Base-by-base conservation (phyloP, 176 grass and related monocot genomes). In the Areca catechu region DNA sequence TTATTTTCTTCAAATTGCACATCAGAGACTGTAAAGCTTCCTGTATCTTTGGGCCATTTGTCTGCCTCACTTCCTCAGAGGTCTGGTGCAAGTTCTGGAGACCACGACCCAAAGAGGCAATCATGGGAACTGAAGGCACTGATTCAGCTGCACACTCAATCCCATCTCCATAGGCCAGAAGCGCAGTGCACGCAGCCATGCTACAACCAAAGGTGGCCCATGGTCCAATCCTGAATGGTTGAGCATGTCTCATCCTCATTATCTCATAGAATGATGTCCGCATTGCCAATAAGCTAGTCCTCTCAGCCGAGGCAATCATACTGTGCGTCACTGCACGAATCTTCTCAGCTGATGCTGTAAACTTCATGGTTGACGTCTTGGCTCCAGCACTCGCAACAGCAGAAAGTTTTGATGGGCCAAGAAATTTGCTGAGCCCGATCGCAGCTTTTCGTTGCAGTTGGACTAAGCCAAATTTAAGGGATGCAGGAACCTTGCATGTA, bases 181-280 rank as follows among this genome's bases (percentile, higher is more conserved):
- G 77, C 49, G 78, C 83, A 53, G 71, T 54, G 51, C 83, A 97
- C 51, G 68, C 80, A 59, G 57, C 58, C 66, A 98, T 77, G 67
- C 92, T 97, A 65, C 69, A 88, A 53, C 71, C 65, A 63, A 97
- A 97, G 37, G 93, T 97, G 50, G 71, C 71, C 87, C 88, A 88
- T 63, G 87, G 83, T 63, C 79, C 65, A 63, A 82, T 59, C 56
- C 81, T 82, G 58, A 91, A 72, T 63, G 80, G 76, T 19, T 66
- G 81, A 3, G 57, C 66, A 22, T 57, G 49, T 27, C 86, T 80
- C 65, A 77, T 90, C 48, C 90, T 81, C 91, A 96, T 96, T 81
- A 96, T 96, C 79, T 96, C 91, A 3, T 96, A 82, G 77, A 69
- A 96, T 23, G 91, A 78, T 6, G 86, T 96, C 65, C 91, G 77